These are phyloP conservation scores for Gliomastix tumulicola DNA, from an alignment of 2,329 filamentous ascomycete species.

Conservation along the genomic window DNA sequence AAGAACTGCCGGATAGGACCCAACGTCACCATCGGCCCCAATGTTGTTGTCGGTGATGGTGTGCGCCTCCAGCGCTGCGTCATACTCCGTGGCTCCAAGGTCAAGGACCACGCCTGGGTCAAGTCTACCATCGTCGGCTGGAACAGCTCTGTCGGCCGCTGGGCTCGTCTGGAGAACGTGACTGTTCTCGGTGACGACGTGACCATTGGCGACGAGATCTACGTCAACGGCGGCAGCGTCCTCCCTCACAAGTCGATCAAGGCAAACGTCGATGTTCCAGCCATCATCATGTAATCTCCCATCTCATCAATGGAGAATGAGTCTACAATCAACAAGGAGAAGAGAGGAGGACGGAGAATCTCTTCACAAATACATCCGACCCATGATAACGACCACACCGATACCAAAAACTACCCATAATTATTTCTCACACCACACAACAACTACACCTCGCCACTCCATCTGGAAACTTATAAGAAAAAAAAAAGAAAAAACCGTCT, in stretches of 20 bases:
- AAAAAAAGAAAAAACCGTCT: too few relatives aligned
- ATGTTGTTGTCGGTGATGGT: conserved; percentile 87
- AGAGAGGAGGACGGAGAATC: too few relatives aligned
- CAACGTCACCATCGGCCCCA: conserved; percentile 92
- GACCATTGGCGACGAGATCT: conserved; percentile 95
- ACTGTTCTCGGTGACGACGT: conserved; percentile 98
- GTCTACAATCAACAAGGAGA: too few relatives aligned
- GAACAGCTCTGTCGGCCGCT: conserved; percentile 93
- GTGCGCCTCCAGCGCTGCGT: conserved; percentile 92
- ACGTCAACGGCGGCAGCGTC: conserved; percentile 94
- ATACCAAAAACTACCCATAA: too few relatives aligned
- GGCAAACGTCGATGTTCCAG: conserved; percentile 81
- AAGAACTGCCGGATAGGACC: conserved; percentile 98
- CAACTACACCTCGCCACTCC: too few relatives aligned
- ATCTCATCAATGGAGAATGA: too few relatives aligned
- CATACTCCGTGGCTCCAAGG: conserved; percentile 79
- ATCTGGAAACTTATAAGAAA: too few relatives aligned
- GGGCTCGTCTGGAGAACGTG: conserved; percentile 95
- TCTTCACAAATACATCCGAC: too few relatives aligned
- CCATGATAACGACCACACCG: too few relatives aligned
- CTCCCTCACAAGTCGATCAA: conserved; percentile 99
- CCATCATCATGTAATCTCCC: conserved; percentile 57
- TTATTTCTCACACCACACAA: too few relatives aligned
- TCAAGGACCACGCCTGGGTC: conserved; percentile 98
- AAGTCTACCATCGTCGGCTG: conserved; percentile 98